Evolutionary conservation across 2,329 filamentous ascomycete genomes (phyloP), one percentile per base, ranked within the genome.

Genomic region (Botrytis pseudocinerea): DNA sequence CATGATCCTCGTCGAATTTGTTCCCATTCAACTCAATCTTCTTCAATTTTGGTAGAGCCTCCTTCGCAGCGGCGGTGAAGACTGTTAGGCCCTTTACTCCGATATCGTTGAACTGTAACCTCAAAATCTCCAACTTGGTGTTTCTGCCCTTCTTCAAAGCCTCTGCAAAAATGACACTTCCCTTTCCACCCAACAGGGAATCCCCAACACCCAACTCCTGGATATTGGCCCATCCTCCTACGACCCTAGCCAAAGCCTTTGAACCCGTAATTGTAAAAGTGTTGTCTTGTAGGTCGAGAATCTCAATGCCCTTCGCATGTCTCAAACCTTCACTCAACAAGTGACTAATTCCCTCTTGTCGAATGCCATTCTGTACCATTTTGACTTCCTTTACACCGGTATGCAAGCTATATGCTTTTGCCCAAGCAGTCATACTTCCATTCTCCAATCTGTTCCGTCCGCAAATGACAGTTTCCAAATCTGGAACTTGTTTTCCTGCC

Each of bases 331-430:
- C 87, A 74, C 89, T 90, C 76, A 99, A 85, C 73, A 99, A 86
- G 77, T 92, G 88, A 65, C 91, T 91, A 80, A 98, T 96, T 74
- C 96, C 96, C 82, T 98, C 94, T 81, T 95, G 93, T 61, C 96
- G 89, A 78, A 99, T 99, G 70, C 96, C 96, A 82, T 99, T 98
- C 83, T 98, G 96, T 40, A 97, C 94, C 96, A 99, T 98, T 87
- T 95, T 97, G 78, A 99, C 89, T 74, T 90, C 90, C 83, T 91
- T 92, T 76, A 99, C 88, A 73, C 92, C 91, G 77, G 88, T 90
- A 81, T 98, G 94, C 73, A 95, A 91, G 79, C 90, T 90, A 82
- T 93, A 98, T 1, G 94, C 88, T 82, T 92, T 92, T 60, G 95
- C 94, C 96, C 96, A 99, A 0, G 95, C 95, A 22, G 89, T 90